Percentiles rank a stretch among this genome's conserved stretches.
These are phyloP conservation scores for Solanum commersonii DNA, from an alignment of 257 asterid genomes.

Conservation along the genomic window DNA sequence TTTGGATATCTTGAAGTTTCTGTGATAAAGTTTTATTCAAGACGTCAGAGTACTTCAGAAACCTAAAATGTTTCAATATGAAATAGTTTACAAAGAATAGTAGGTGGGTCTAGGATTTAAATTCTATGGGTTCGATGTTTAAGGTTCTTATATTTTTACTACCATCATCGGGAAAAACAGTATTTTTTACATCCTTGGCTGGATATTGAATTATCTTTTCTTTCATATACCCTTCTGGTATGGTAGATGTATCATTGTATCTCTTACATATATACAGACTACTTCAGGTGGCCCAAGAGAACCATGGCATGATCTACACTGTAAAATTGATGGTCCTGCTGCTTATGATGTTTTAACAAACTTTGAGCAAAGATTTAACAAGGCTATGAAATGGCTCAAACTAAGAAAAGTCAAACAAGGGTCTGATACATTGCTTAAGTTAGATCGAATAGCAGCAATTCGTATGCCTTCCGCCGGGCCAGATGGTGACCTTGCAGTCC, in stretches of 20 bases:
- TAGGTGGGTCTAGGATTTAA: not conserved
- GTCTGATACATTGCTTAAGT: conserved; percentile 67
- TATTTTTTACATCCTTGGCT: not conserved
- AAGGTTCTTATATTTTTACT: not conserved
- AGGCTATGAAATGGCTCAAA: conserved; percentile 85
- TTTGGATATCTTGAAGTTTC: not conserved
- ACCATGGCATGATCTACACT: conserved; percentile 97
- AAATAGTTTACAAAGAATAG: not conserved
- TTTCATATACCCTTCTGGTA: not conserved
- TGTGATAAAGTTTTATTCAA: not conserved
- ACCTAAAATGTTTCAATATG: not conserved
- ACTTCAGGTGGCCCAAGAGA: conserved; percentile 53
- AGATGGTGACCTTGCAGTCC: conserved; percentile 46
- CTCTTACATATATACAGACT: not conserved
- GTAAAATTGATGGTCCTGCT: conserved; percentile 96
- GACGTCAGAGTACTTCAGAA: not conserved
- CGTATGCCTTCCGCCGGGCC: conserved; percentile 54
- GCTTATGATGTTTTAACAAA: conserved; percentile 91
- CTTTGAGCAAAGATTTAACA: conserved; percentile 94
- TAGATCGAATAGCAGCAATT: conserved; percentile 88
- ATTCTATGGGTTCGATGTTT: not conserved
- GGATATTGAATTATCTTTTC: not conserved
- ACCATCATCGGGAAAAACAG: not conserved
- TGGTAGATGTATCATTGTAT: not conserved
- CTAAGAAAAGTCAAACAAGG: conserved; percentile 67